A percentile compares a stretch with the other conserved stretches of the same genome.
Evolutionary conservation across 805 yeast genomes (phyloP).

Genomic region (Spathaspora gorwiae): DNA sequence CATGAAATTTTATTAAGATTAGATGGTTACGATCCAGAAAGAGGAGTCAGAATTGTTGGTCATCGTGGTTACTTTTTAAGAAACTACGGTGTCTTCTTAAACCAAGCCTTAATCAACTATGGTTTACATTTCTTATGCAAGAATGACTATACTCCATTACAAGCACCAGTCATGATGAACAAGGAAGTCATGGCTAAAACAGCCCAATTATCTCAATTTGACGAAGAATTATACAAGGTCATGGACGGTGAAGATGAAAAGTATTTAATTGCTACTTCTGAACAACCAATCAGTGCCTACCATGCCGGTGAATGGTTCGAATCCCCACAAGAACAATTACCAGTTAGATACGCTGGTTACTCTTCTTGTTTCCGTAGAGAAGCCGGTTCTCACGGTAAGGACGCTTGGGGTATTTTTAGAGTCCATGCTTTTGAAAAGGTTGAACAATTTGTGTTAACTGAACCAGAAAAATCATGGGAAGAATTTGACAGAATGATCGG

Average conservation of each 20-base stretch:
- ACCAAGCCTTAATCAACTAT: conserved; percentile 96
- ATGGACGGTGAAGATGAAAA: conserved; percentile 96
- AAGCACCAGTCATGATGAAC: conserved; percentile 99
- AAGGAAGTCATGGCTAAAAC: conserved; percentile 99
- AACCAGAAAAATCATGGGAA: conserved; percentile 97
- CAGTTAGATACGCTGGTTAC: conserved; percentile 95
- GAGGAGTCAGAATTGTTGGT: conserved; percentile 96
- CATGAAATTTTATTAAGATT: conserved; percentile 91
- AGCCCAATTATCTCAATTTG: conserved; percentile 96
- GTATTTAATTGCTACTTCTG: conserved; percentile 96
- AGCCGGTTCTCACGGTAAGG: conserved; percentile 99
- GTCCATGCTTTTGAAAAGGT: conserved; percentile 98
- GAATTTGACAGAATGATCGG: conserved; percentile 96
- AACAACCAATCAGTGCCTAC: conserved; percentile 97
- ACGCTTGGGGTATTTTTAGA: conserved; percentile 99
- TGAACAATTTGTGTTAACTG: conserved; percentile 93
- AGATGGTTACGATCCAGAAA: conserved; percentile 98
- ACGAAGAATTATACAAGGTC: conserved; percentile 96
- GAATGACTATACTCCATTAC: conserved; percentile 82
- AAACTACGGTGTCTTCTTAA: conserved; percentile 92
- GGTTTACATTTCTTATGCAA: conserved; percentile 81
- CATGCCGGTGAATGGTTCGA: conserved; percentile 99
- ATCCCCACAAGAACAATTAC: conserved; percentile 93
- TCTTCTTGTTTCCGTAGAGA: conserved; percentile 99
- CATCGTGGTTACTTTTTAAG: conserved; percentile 98